A percentile compares a stretch with the other conserved stretches of the same genome.
Conservation (phyloP, 2,329 filamentous ascomycete genomes). For the Fusarium drepaniforme region DNA sequence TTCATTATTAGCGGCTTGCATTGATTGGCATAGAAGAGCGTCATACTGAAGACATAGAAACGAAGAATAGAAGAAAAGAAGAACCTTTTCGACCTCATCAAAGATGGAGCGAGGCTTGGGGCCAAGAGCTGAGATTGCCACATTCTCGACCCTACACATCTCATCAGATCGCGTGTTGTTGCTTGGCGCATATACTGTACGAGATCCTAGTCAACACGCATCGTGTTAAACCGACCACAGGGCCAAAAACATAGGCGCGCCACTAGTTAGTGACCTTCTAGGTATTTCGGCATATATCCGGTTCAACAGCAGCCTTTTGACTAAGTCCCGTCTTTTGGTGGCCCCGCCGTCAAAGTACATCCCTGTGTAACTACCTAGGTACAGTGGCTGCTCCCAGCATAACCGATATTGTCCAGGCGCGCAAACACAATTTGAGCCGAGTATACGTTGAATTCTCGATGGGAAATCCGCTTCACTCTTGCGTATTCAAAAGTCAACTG, state of each 20-base stretch:
- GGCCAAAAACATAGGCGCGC: too few relatives aligned
- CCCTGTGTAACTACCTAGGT: background rate
- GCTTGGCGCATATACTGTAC: background rate
- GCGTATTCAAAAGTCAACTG: background rate
- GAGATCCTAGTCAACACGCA: background rate
- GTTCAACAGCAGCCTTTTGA: too few relatives aligned
- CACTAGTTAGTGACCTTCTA: too few relatives aligned
- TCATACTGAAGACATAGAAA: slow-evolving; percentile 1
- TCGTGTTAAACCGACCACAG: background rate
- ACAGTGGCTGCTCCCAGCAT: background rate
- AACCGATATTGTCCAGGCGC: background rate
- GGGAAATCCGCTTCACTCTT: background rate
- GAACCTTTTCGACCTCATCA: background rate
- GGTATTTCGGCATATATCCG: too few relatives aligned
- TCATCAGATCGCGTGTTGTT: background rate
- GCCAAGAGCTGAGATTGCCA: background rate
- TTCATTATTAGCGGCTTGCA: background rate
- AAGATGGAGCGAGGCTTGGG: background rate
- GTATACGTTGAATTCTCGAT: background rate
- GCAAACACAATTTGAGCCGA: background rate
- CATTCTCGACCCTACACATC: background rate
- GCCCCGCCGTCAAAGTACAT: background rate
- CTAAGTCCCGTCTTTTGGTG: background rate
- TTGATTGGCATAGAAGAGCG: slow-evolving; percentile 2
- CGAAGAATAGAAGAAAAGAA: background rate